Evolutionary conservation across 305 asterid genomes (phyloP).

Genomic region (Euphrasia arctica): DNA sequence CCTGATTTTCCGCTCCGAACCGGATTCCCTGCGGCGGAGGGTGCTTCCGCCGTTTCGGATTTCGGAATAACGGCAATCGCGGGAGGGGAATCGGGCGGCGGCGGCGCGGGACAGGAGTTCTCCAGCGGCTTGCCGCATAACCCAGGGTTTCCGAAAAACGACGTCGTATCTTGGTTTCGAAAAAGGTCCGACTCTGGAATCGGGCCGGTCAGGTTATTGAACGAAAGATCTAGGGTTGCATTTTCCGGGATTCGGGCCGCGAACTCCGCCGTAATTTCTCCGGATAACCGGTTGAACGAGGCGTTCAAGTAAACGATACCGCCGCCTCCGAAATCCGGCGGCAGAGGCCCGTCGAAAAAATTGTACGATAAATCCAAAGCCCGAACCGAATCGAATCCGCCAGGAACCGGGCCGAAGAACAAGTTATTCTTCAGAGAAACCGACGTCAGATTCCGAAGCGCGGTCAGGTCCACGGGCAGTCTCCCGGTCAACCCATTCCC

Average conservation of each 20-base stretch:
- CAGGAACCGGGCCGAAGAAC: conserved; percentile 52
- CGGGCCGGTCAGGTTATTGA: conserved; percentile 61
- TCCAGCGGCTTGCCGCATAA: conserved; percentile 58
- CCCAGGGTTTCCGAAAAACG: conserved; percentile 57
- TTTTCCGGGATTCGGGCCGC: conserved; percentile 37
- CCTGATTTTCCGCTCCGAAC: conserved; percentile 26
- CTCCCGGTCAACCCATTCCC: conserved; percentile 52
- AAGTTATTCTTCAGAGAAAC: conserved; percentile 59
- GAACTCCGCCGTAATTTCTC: conserved; percentile 57
- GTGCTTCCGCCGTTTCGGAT: conserved; percentile 28
- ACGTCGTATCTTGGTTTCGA: conserved; percentile 33
- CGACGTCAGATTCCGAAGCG: conserved; percentile 41
- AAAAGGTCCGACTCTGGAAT: conserved; percentile 49
- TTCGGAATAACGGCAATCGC: conserved; percentile 86
- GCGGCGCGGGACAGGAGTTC: conserved; percentile 36
- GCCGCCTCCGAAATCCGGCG: conserved; percentile 54
- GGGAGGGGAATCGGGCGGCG: conserved; percentile 56
- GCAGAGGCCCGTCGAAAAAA: conserved; percentile 63
- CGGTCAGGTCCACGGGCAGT: conserved; percentile 44
- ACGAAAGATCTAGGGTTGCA: conserved; percentile 64
- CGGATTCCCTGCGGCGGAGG: not conserved
- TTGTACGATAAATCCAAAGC: conserved; percentile 72
- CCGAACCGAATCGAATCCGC: conserved; percentile 46
- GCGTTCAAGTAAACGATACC: conserved; percentile 44
- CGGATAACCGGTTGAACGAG: conserved; percentile 59